A percentile compares a stretch with the other conserved stretches of the same genome.
These are phyloP conservation scores for Passiflora organensis DNA, from an alignment of 345 rosid species.

Conservation along the genomic window DNA sequence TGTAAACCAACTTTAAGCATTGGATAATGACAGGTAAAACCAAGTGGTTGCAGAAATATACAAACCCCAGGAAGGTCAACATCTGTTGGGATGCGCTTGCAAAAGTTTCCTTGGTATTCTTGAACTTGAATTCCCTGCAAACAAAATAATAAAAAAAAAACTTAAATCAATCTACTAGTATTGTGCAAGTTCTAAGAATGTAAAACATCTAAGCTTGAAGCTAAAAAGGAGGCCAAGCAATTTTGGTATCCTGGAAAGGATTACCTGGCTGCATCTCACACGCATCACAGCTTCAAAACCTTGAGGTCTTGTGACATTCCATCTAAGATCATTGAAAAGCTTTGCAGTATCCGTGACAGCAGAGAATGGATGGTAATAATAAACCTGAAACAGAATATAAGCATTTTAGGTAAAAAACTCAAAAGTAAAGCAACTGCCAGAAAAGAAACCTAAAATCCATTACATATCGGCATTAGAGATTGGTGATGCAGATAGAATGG, in stretches of 20 bases:
- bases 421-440: no score
- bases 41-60: no score
- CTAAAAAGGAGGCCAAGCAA: not conserved
- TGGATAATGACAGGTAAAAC: no score
- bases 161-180: not conserved
- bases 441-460: no score
- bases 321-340: constrained; percentile 85
- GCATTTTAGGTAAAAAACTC: no score
- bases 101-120: constrained; percentile 79
- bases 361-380: constrained; percentile 75
- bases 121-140: constrained; percentile 86
- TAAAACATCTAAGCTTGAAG: not conserved
- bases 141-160: not conserved
- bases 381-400: no score
- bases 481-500: no score
- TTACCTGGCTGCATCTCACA: constrained; percentile 82
- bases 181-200: not conserved
- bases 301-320: constrained; percentile 90
- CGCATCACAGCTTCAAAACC: constrained; percentile 93
- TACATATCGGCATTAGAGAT: no score
- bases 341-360: constrained; percentile 72
- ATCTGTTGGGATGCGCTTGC: constrained; percentile 78
- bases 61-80: constrained; percentile 79
- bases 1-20: no score
- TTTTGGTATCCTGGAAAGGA: no score